Base-by-base conservation (phyloP, 163 green algal genomes). In the Dunaliella salina region DNA sequence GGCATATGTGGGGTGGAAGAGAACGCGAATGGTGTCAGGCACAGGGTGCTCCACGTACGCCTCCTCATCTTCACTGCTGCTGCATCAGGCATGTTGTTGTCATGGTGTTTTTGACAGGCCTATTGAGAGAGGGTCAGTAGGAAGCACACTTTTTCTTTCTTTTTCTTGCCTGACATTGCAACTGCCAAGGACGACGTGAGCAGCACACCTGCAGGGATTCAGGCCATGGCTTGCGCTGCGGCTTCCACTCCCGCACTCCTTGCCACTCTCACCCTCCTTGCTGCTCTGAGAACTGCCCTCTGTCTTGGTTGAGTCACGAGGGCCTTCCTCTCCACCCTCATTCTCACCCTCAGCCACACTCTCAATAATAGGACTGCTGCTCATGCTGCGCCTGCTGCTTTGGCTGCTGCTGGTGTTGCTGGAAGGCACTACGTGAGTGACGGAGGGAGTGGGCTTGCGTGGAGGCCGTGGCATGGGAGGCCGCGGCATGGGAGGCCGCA, bases 1-100 rank as follows among this genome's bases (percentile, higher is more conserved):
- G 0, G 80, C 33, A 83, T 86, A 63, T 33, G 32, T 33, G 35
- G 85, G 88, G 80, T 91, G 83, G 83, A 86, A 89, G 69, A 91
- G 46, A 33, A 91, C 81, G 15, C 84, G 34, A 29, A 50, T 75
- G 72, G 63, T 83, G 71, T 72, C 40, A 5, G 33, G 35, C 4
- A 57, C 26, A 12, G 81, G 33, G 34, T 69, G 12, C 81, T 40
- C 20, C 81, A 20, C 81, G 20, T 84, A 32, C 5, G 59, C 35
- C 45, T 40, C 33, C 35, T 33, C 22, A 45, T 57, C 81, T 26
- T 40, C 25, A 30, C 81, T 50, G 4, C 26, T 34, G 40, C 45
- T 72, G 81, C 40, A 50, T 50, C 3, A 50, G 40, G 8, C 40
- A 50, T 50, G 40, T 50, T 50, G 40, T 15, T 50, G 40, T 50